Evolutionary conservation across 805 yeast genomes (phyloP), one percentile per base, ranked within the genome.

Genomic region (Isabelozyma heimii): DNA sequence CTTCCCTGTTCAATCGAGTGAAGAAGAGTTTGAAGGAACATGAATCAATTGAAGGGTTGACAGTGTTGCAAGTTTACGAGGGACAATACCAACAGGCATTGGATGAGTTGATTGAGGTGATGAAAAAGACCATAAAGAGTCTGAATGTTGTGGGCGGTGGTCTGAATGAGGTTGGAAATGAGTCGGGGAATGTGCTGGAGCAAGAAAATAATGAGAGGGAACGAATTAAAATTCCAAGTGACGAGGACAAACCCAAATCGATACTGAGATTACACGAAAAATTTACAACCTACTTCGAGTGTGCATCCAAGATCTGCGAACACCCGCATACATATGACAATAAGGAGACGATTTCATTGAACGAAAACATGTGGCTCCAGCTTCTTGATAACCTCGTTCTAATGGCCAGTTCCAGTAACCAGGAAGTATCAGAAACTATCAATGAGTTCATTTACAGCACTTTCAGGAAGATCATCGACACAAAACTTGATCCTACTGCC

Each of bases 281-380:
- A n/a, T 54, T 76, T 20, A 70, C 74, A 70, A 61, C 61, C 5
- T 69, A 59, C 42, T 52, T 74, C 27, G 58, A 59, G 24, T 54
- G 62, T 42, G 79, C 69, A 3, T 67, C 66, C 60, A 57, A 51
- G 33, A 58, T 62, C 4, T 69, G 69, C 45, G 70, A 59, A 53
- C 56, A 20, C 3, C 56, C 59, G 8, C 57, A 49, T 1, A 51
- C 57, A 20, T 49, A 37, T 10, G 40, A 40, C 14, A 16, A 20
- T 33, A 49, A 47, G 28, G 51, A 48, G 2, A 56, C 52, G 2
- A 45, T 61, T 20, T 48, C 48, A 24, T 44, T 52, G 15, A 61
- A 61, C 41, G 72, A 66, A 47, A 49, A 50, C 9, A 42, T 64
- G 49, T 72, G 76, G 76, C 49, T 61, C 26, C 47, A 51, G 1